Conservation (phyloP, 768 basidiomycete genomes). For the Naganishia antarctica region DNA sequence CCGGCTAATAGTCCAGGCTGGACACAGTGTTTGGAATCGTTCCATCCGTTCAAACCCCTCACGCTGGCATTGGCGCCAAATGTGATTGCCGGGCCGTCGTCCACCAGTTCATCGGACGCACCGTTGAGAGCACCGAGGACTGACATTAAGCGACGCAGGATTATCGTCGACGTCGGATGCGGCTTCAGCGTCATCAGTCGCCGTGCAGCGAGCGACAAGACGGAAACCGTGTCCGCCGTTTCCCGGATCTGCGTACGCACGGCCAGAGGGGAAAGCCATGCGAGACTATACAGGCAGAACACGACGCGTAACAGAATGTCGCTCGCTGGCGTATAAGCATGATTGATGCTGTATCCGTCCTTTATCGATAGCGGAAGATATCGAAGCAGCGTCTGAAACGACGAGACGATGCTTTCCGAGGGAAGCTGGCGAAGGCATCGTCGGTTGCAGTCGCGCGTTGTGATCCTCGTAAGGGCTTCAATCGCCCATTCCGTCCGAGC, state of each 20-base stretch:
- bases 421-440: constrained; percentile 65
- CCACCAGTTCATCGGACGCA: constrained; percentile 27
- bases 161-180: constrained; percentile 34
- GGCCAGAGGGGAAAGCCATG: constrained; percentile 72
- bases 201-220: constrained; percentile 55
- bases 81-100: constrained; percentile 26
- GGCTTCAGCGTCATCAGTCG: constrained; percentile 21
- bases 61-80: constrained; percentile 33
- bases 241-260: constrained; percentile 68
- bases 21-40: constrained; percentile 30
- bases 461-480: constrained; percentile 74
- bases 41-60: constrained; percentile 35
- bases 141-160: constrained; percentile 48
- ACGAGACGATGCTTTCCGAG: constrained; percentile 56
- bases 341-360: constrained; percentile 57
- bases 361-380: constrained; percentile 73
- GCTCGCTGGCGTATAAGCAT: constrained; percentile 61
- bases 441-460: constrained; percentile 72
- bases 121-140: constrained; percentile 45
- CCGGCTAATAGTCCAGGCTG: constrained; percentile 38
- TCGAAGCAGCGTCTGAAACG: constrained; percentile 69
- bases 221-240: constrained; percentile 62
- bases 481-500: constrained; percentile 68
- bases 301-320: constrained; percentile 72
- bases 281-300: constrained; percentile 78